Percentiles rank a stretch among this genome's conserved stretches.
Conservation (phyloP, 2,329 filamentous ascomycete species). For the Byssochlamys sp. region DNA sequence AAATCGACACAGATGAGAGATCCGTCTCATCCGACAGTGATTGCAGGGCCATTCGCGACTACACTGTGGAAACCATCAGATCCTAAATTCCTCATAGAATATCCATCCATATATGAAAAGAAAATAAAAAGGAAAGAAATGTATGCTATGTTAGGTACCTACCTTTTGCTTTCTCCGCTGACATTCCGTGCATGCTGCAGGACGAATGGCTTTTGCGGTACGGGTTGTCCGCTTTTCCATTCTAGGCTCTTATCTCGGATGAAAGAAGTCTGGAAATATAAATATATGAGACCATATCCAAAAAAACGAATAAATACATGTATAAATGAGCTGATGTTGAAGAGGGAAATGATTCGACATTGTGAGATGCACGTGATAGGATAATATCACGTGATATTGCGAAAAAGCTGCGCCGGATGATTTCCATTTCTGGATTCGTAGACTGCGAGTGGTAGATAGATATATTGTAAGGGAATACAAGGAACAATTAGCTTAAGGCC, state of each 20-base stretch:
- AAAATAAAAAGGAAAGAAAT: slow-evolving; percentile 1
- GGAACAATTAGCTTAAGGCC: too few species aligned
- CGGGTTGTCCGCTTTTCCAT: background rate
- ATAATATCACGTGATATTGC: background rate
- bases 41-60: slow-evolving; percentile 44
- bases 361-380: background rate
- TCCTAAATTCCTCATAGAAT: background rate
- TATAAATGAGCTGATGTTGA: background rate
- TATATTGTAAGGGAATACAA: too few species aligned
- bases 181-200: slow-evolving; percentile 38
- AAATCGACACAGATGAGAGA: slow-evolving; percentile 42
- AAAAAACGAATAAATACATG: background rate
- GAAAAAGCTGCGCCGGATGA: background rate
- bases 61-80: slow-evolving; percentile 28
- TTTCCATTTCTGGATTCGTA: background rate
- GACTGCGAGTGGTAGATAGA: background rate
- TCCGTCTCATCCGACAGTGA: slow-evolving; percentile 40
- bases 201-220: slow-evolving; percentile 7
- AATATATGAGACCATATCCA: background rate
- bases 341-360: background rate
- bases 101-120: background rate
- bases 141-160: too few species aligned
- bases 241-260: background rate
- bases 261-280: background rate
- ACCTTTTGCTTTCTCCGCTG: slow-evolving; percentile 45